Evolutionary conservation across 371 early-diverging fungal species (phyloP).

Genomic region (Mucor circinelloides): DNA sequence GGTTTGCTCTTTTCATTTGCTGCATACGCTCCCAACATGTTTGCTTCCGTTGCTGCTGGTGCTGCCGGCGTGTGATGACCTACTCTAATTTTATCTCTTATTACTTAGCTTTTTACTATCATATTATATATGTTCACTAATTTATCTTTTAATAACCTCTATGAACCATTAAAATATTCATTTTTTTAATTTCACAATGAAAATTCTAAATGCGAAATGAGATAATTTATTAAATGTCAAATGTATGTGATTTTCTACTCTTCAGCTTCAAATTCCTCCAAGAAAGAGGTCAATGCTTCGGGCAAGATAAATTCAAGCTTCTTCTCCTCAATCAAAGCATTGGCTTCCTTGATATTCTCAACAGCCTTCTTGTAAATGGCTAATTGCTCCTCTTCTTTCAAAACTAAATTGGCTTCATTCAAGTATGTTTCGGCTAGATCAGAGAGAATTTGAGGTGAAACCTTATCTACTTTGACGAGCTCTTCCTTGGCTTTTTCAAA

Average conservation of each 20-base stretch:
- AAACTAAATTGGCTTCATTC: slow-evolving; percentile 44
- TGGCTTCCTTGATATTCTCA: slow-evolving; percentile 32
- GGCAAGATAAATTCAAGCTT: slow-evolving; percentile 38
- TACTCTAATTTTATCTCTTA: not conserved
- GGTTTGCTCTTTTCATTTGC: slow-evolving; percentile 60
- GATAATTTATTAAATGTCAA: not conserved
- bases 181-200: not conserved
- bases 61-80: not conserved
- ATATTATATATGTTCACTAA: not conserved
- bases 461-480: slow-evolving; percentile 19
- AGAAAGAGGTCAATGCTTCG: slow-evolving; percentile 44
- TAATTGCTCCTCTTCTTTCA: slow-evolving; percentile 41
- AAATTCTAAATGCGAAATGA: not conserved
- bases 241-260: not conserved
- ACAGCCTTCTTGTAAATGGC: slow-evolving; percentile 37
- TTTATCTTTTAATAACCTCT: not conserved
- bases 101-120: not conserved
- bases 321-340: slow-evolving; percentile 29
- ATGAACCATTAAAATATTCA: not conserved
- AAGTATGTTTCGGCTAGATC: slow-evolving; percentile 47
- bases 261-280: slow-evolving; percentile 40
- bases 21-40: slow-evolving; percentile 9
- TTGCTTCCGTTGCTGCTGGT: not conserved
- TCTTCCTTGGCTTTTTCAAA: slow-evolving; percentile 32
- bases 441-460: slow-evolving; percentile 32